Base-by-base conservation (phyloP, 2,329 filamentous ascomycete species). In the Corynespora cassiicola region DNA sequence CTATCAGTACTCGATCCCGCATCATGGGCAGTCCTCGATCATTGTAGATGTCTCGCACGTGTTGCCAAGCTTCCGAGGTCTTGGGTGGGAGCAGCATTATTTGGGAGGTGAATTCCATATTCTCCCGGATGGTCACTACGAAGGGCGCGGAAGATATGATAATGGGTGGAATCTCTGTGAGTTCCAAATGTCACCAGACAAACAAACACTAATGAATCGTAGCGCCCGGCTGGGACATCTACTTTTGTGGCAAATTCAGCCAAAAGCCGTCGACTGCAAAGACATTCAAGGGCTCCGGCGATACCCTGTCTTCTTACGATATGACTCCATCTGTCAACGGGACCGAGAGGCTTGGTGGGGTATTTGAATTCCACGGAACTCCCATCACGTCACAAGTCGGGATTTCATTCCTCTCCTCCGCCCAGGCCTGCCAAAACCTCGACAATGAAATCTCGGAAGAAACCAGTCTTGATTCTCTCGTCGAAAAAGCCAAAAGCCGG, bases 41-140 rank as follows among this genome's bases (percentile, higher is more conserved):
- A 71, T 86, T 16, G 78, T 84, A 5, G 84, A 87, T 56, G 80
- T 86, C 6, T 85, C 82, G 1, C 84, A 87, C 45, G 62, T 69
- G n/a, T 66, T 87, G 24, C 75, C 81, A 2, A 85, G 82, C 2
- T 85, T 77, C 39, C 73, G 82, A 22, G 80, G 81, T 1, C 71
- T 80, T 48, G 79, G 80, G 0, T 71, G 84, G 21, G 77, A 79
- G n/a, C 84, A 87, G 59, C 72, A 75, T 22, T 87, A 85, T 53
- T 70, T 80, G 5, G 77, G 77, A n/a, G 84, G 84, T 0, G 75
- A 74, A 28, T 79, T 87, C 19, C 68, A 67, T 2, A 70, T 84
- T 2, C 64, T 68, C n/a, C 52, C 61, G 0, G 75, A 79, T 25
- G 71, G 74, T 0, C 75, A 75, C 37, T 87, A 86, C 50, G 75